Base-by-base conservation (phyloP, 2,329 filamentous ascomycete species). In the Paecilomyces niveus region DNA sequence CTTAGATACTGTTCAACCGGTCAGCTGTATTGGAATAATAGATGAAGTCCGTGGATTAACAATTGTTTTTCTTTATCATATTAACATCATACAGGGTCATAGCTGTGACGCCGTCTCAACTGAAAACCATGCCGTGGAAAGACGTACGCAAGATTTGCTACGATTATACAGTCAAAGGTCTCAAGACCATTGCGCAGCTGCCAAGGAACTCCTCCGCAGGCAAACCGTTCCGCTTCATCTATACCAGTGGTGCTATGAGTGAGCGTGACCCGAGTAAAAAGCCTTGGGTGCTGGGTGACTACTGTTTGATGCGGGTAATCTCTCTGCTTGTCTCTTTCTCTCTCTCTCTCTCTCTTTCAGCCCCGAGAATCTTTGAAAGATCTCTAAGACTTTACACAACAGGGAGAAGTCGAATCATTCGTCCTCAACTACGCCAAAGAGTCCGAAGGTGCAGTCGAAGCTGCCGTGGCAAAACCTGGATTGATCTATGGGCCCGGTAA, bases 361-460 rank as follows among this genome's bases (percentile, higher is more conserved):
- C 73, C 3, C 66, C 62, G 58, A 79, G 67, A 58, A 80, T 77
- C 7, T n/a, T 39, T 6, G 13, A 18, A 45, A n/a, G n/a, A 45
- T 45, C 4, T 45, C 39, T 45, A 45, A 45, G 3, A 4, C 9
- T 8, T 21, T 21, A 45, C 3, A 7, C 8, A 9, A 45, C 32
- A 83, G 80, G 80, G 81, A 6, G 74, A 79, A 50, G 74, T 76
- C 0, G 81, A 83, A 61, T 75, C 63, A 7, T 64, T 69, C 18
- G 68, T 83, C 3, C 70, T 82, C 3, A 70, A 70, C 1, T 76
- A 74, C 21, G 77, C 77, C 2, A 64, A 71, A 21, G 63, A 78
- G 8, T 70, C 75, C n/a, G 62, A 71, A 1, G 74, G 71, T 2
- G 63, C 56, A 18, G 26, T 60, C 81, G 24, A 73, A 55, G 29